Evolutionary conservation across 2,329 filamentous ascomycete species (phyloP).

Genomic region (Aspergillus pseudoviridinutans): DNA sequence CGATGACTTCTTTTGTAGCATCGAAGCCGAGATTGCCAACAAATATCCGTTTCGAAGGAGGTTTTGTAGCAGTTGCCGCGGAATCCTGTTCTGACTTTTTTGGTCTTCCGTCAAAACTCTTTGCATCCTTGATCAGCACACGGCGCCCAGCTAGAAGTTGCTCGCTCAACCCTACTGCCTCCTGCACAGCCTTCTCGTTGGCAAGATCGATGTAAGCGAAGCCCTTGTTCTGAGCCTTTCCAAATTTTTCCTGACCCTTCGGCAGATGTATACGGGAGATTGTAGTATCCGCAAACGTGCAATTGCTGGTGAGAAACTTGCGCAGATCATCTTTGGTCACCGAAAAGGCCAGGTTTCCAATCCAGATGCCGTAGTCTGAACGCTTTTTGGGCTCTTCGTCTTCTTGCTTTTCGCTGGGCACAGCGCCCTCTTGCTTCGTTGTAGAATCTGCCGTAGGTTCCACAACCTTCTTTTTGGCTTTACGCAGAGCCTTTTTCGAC

Average conservation of each 20-base stretch:
- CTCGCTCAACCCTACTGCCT: conserved; percentile 84
- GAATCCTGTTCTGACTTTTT: conserved; percentile 53
- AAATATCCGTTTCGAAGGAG: conserved; percentile 77
- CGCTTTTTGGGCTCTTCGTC: conserved; percentile 44
- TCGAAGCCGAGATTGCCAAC: conserved; percentile 86
- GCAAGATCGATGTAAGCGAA: conserved; percentile 96
- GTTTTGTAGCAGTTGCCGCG: conserved; percentile 47
- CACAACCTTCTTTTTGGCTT: conserved; percentile 67
- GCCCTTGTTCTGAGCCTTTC: conserved; percentile 71
- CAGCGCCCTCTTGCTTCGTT: conserved; percentile 35
- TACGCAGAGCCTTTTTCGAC: conserved; percentile 88
- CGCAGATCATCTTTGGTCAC: conserved; percentile 70
- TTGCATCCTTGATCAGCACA: conserved; percentile 89
- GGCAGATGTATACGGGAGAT: conserved; percentile 87
- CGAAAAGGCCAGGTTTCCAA: conserved; percentile 89
- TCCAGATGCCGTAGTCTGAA: conserved; percentile 85
- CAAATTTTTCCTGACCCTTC: conserved; percentile 49
- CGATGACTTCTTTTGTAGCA: conserved; percentile 73
- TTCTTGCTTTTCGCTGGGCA: conserved; percentile 19
- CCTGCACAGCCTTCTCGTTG: conserved; percentile 62
- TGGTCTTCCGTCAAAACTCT: conserved; percentile 85
- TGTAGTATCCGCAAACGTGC: conserved; percentile 60
- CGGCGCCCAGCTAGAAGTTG: conserved; percentile 70
- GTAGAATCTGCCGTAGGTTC: conserved; percentile 18
- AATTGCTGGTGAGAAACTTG: conserved; percentile 72